Evolutionary conservation across 345 rosid genomes (phyloP), one percentile per base, ranked within the genome.

Genomic region (Syzygium aqueum): DNA sequence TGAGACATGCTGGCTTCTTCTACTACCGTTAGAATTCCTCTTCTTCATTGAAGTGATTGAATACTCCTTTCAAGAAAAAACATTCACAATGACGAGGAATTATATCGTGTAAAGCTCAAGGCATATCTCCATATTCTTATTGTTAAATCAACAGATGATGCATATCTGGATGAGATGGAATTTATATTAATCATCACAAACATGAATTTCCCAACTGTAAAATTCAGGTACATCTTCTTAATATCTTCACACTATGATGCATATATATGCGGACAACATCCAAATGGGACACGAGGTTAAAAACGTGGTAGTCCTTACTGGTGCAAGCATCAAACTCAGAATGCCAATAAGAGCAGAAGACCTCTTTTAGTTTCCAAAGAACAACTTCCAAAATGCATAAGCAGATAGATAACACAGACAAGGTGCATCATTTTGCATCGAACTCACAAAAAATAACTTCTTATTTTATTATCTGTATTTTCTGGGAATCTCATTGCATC

Each of bases 1-100:
- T 86, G 61, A n/a, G 86, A 73, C 77, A 86, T 30, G 88, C 43
- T 90, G 93, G 87, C 89, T 91, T 91, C 93, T 90, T 89, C 87
- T 93, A 86, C 88, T 90, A 87, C 89, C 90, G 37, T 78, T 89
- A 33, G 94, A 85, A 84, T 88, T 94, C 90, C 91, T 91, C 94
- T 87, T 92, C 92, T 92, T 95, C 84, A 90, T 88, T 85, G 97
- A 95, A 87, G 97, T 91, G 85, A 91, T 78, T 9, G 97, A 96
- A 85, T 91, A 91, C 51, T 92, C 96, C 98, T 95, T 67, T 85
- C 22, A 57, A 85, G 80, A n/a, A 49, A 49, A 88, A 88, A 88
- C 23, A 65, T 40, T 84, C 16, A 87, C 53, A 23, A 21, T 21
- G 59, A 28, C 25, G 40, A 17, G 54, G 43, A 51, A 33, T 84